Conservation (phyloP, 2,329 filamentous ascomycete species). For the Calonectria pseudoreteaudii region DNA sequence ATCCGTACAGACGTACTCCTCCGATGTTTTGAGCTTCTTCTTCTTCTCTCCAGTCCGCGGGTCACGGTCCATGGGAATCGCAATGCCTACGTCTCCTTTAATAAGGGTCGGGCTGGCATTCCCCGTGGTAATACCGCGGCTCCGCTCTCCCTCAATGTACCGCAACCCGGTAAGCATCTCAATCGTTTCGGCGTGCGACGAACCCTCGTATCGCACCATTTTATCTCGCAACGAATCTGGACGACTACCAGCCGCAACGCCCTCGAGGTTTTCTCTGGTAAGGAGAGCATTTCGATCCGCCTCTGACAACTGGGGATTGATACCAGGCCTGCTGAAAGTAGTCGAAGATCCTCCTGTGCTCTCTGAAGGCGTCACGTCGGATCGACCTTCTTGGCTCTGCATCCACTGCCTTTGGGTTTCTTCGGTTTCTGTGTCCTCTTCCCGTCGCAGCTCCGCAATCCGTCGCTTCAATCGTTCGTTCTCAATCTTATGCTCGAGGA, state of each 20-base stretch:
- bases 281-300: slow-evolving; percentile 74
- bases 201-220: slow-evolving; percentile 83
- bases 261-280: slow-evolving; percentile 84
- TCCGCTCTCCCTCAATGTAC: slow-evolving; percentile 90
- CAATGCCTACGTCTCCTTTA: slow-evolving; percentile 87
- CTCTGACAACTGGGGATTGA: slow-evolving; percentile 68
- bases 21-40: slow-evolving; percentile 83
- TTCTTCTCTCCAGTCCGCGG: slow-evolving; percentile 81
- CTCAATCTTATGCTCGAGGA: slow-evolving; percentile 96
- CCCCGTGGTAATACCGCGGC: slow-evolving; percentile 88
- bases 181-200: slow-evolving; percentile 85
- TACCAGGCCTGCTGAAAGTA: slow-evolving; percentile 49
- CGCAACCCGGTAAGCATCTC: slow-evolving; percentile 92
- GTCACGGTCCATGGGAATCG: slow-evolving; percentile 84
- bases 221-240: slow-evolving; percentile 86
- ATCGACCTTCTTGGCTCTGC: slow-evolving; percentile 67
- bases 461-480: slow-evolving; percentile 88
- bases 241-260: slow-evolving; percentile 71
- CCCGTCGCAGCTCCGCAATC: slow-evolving; percentile 85
- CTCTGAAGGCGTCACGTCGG: slow-evolving; percentile 65
- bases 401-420: slow-evolving; percentile 72
- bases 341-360: slow-evolving; percentile 52
- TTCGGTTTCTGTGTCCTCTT: slow-evolving; percentile 85
- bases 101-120: slow-evolving; percentile 84
- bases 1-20: slow-evolving; percentile 96